Conservation (phyloP, 2,329 filamentous ascomycete species). For the Cladosporium sp. region DNA sequence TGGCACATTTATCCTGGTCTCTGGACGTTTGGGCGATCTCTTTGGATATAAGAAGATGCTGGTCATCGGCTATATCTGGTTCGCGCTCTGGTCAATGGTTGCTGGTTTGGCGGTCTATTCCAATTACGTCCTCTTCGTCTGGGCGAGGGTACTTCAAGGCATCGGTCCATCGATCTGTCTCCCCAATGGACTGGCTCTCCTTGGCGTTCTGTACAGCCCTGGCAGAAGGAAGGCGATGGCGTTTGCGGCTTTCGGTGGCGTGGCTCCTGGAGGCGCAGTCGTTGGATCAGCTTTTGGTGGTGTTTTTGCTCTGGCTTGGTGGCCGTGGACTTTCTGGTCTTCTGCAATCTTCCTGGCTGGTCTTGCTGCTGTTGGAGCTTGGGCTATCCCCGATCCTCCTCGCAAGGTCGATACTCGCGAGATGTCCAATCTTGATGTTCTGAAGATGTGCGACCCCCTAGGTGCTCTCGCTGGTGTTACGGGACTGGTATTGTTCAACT, state of each 20-base stretch:
- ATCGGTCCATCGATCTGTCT: conserved; percentile 35
- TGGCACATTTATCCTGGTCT: conserved; percentile 43
- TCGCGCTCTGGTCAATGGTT: conserved; percentile 38
- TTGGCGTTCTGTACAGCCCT: conserved; percentile 32
- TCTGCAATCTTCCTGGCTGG: conserved; percentile 22
- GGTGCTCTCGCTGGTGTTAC: conserved; percentile 27
- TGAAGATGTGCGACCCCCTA: conserved; percentile 14
- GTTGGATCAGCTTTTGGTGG: conserved; percentile 31
- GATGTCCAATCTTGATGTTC: conserved; percentile 19
- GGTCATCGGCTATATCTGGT: conserved; percentile 38
- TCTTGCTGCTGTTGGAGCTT: conserved; percentile 19
- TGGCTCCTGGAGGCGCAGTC: conserved; percentile 34
- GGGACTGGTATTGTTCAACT: conserved; percentile 30
- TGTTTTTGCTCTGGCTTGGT: conserved; percentile 34
- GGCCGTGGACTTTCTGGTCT: conserved; percentile 32
- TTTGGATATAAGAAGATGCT: conserved; percentile 42
- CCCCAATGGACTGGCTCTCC: conserved; percentile 36
- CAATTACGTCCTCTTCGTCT: conserved; percentile 30
- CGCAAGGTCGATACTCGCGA: conserved; percentile 2
- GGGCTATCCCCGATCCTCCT: conserved; percentile 13
- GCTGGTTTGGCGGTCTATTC: conserved; percentile 37
- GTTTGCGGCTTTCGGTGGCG: conserved; percentile 35
- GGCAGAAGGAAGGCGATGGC: conserved; percentile 37
- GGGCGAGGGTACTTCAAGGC: conserved; percentile 38
- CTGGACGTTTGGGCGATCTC: conserved; percentile 41